Evolutionary conservation across 2,329 filamentous ascomycete genomes (phyloP).

Genomic region (Diplodia sapinea): DNA sequence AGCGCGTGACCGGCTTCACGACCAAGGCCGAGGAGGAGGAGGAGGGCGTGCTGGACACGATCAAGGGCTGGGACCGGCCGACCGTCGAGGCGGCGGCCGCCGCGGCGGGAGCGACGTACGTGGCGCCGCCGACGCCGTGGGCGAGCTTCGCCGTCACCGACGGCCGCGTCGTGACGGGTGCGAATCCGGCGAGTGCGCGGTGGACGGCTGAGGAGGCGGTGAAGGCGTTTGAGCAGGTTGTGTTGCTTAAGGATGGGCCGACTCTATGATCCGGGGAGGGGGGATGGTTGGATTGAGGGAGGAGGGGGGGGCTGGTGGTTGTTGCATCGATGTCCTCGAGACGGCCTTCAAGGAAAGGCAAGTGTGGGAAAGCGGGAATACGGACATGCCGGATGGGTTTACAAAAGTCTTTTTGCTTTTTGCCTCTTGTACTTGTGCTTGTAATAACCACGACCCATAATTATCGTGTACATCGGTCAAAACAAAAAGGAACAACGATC

Average conservation of each 20-base stretch:
- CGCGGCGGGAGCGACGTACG: constrained; percentile 42
- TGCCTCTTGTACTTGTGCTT: no score
- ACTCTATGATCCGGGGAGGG: not conserved
- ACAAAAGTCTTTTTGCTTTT: no score
- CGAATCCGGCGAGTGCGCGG: constrained; percentile 45
- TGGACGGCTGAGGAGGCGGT: constrained; percentile 43
- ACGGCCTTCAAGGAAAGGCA: no score
- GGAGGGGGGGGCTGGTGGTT: constrained; percentile 28
- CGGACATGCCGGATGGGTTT: no score
- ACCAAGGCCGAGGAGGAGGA: constrained; percentile 46
- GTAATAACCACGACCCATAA: no score
- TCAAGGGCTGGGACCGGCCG: constrained; percentile 43
- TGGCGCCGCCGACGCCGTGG: constrained; percentile 38
- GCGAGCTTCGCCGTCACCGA: constrained; percentile 43
- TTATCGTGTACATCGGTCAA: no score
- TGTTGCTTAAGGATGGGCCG: no score
- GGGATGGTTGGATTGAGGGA: constrained; percentile 25
- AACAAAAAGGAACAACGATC: no score
- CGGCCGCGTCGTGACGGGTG: constrained; percentile 46
- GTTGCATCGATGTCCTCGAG: no score
- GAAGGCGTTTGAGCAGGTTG: constrained; percentile 36
- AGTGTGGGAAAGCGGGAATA: no score
- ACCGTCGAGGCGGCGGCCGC: constrained; percentile 43
- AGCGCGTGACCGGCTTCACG: constrained; percentile 50
- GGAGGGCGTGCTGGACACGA: constrained; percentile 44